A percentile compares a stretch with the other conserved stretches of the same genome.
These are phyloP conservation scores for Adansonia grandidieri DNA, from an alignment of 441 rosid species.

Conservation along the genomic window DNA sequence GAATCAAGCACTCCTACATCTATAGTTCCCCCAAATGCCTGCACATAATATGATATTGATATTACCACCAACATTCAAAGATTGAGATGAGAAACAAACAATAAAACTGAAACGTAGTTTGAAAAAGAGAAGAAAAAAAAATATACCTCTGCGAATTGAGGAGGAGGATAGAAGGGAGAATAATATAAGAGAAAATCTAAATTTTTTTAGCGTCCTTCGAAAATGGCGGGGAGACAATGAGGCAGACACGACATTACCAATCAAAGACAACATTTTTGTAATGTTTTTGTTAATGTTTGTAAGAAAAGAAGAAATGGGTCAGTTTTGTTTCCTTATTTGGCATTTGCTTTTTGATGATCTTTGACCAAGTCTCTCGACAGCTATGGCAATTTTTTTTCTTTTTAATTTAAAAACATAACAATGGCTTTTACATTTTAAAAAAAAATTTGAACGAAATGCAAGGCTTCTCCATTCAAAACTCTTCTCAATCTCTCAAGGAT, in stretches of 20 bases:
- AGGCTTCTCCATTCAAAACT: constrained; percentile 20
- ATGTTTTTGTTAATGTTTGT: neutral
- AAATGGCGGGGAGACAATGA: constrained; percentile 33
- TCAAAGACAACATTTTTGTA: neutral
- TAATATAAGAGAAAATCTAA: constrained; percentile 27
- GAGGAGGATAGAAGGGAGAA: constrained; percentile 29
- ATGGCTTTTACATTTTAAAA: neutral
- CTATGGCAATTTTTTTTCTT: neutral
- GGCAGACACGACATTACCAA: constrained; percentile 28
- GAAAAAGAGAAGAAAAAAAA: neutral
- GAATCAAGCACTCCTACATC: constrained; percentile 42
- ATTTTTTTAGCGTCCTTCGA: constrained; percentile 16
- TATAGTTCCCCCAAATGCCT: constrained; percentile 42
- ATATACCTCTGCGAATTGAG: constrained; percentile 48
- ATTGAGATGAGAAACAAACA: constrained; percentile 1
- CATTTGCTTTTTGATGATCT: constrained; percentile 17
- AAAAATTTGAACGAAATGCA: constrained; percentile 13
- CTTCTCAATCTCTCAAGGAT: neutral
- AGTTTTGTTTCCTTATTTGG: neutral
- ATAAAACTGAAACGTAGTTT: neutral
- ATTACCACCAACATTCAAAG: constrained; percentile 1
- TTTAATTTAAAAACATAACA: no score
- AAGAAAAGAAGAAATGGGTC: constrained; percentile 20
- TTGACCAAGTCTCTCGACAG: constrained; percentile 25
- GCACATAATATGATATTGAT: constrained; percentile 21